Base-by-base conservation (phyloP, 2,329 filamentous ascomycete species). In the Clarireedia sp. region DNA sequence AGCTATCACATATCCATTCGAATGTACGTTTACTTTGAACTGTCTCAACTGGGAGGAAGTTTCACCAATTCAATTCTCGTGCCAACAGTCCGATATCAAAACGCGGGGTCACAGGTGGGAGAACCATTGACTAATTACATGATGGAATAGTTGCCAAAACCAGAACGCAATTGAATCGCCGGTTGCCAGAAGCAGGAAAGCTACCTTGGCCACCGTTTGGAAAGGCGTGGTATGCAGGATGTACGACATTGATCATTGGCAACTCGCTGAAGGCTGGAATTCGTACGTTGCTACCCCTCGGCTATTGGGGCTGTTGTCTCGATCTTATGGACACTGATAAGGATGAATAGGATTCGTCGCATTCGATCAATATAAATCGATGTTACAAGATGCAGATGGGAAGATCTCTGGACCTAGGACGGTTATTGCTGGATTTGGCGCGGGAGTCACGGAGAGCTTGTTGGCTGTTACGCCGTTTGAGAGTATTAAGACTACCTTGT, bases 231-330 rank as follows among this genome's bases (percentile, higher is more conserved):
- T 99, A 99, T 72, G 92, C 94, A 12, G 94, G 94, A 38, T 99
- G 94, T 75, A 97, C 94, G 47, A 97, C 94, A 26, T 75, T 96
- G 69, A 95, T 99, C 57, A 90, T 97, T 63, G 94, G 94, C 59
- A 99, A 99, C 74, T 95, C 90, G 52, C 79, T 94, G 69, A 99
- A 99, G 76, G 94, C 94, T 38, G 94, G 90, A 57, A 95, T 97
- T 60, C 86, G 90, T 91, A 80, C 59, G 86, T 78, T 43, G 43
- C 45, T 26, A 33, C 7, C 17, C 7, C 17, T 38, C 24, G 21
- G 2, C 24, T 19, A 23, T 19, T 38, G 37, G 24, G 12, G 40
- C 23, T 17, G 23, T 26, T 16, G 21, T 24, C 10, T n/a, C 16
- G 6, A 19, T 49, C 26, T 6, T 26, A 19, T 19, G 12, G 40